Conservation (phyloP, 352 stramenopile species). For the Phytophthora europaea region DNA sequence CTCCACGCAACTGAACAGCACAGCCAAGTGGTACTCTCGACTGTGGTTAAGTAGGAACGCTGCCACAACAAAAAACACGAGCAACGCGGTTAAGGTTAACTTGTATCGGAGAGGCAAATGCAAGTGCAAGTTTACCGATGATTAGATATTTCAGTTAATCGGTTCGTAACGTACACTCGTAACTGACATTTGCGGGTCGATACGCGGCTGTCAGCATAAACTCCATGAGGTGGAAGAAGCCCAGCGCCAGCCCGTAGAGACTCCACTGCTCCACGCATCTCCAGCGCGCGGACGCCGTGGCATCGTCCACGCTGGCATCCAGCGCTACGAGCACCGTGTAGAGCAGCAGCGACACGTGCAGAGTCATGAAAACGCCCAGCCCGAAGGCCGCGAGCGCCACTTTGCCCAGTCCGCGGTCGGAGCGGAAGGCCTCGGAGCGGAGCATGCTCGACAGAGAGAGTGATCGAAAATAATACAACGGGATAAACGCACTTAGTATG, state of each 20-base stretch:
- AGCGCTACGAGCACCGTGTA: conserved; percentile 42
- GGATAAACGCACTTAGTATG: too few relatives aligned
- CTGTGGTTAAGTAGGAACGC: conserved; percentile 94
- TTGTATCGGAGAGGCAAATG: neutral
- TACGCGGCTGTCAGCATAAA: conserved; percentile 87
- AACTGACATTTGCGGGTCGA: conserved; percentile 79
- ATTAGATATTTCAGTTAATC: conserved; percentile 7
- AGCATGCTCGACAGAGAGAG: conserved; percentile 50
- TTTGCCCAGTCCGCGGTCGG: conserved; percentile 77
- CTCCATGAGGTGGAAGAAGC: conserved; percentile 88
- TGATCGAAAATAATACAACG: neutral
- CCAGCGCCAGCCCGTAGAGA: conserved; percentile 80
- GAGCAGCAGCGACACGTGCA: conserved; percentile 67
- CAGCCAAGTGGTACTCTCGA: conserved; percentile 89
- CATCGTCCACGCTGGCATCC: conserved; percentile 1
- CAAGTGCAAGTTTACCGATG: conserved; percentile 3
- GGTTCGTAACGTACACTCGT: conserved; percentile 72
- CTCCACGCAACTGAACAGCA: conserved; percentile 86
- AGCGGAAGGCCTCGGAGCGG: conserved; percentile 80
- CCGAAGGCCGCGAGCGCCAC: conserved; percentile 82
- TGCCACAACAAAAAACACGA: conserved; percentile 25
- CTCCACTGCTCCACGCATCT: conserved; percentile 72
- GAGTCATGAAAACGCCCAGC: conserved; percentile 76
- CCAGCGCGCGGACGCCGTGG: conserved; percentile 44
- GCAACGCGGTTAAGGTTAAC: neutral